Percentiles rank a stretch among this genome's conserved stretches.
Conservation (phyloP, 768 basidiomycete genomes). For the Peribolospora kevripleyi region DNA sequence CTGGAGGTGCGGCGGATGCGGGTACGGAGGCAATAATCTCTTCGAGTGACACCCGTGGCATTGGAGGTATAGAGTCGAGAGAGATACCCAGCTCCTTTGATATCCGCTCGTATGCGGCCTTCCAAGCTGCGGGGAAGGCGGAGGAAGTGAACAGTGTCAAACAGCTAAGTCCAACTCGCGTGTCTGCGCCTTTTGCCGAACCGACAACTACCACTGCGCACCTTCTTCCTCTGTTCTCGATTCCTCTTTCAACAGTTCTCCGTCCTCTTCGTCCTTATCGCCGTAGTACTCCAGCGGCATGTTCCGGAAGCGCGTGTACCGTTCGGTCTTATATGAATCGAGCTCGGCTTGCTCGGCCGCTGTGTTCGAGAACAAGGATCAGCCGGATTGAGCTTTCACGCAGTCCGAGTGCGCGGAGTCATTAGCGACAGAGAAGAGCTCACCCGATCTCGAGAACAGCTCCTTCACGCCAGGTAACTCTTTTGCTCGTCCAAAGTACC, state of each 20-base stretch:
- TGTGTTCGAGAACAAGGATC: background rate
- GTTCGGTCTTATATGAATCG: slow-evolving; percentile 27
- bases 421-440: slow-evolving; percentile 10
- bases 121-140: slow-evolving; percentile 1
- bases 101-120: slow-evolving; percentile 2
- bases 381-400: background rate
- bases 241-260: slow-evolving; percentile 46
- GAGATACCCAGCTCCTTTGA: too few species aligned
- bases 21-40: too few species aligned
- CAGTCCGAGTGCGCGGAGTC: background rate
- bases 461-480: slow-evolving; percentile 87
- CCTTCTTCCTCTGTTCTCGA: slow-evolving; percentile 45
- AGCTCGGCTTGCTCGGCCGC: slow-evolving; percentile 46
- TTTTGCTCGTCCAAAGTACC: slow-evolving; percentile 91
- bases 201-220: slow-evolving; percentile 19
- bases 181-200: background rate
- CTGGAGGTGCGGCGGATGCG: too few species aligned
- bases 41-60: too few species aligned
- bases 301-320: slow-evolving; percentile 69
- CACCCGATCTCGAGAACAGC: slow-evolving; percentile 66
- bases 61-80: too few species aligned
- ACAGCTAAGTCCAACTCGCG: background rate
- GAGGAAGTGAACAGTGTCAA: background rate
- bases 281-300: slow-evolving; percentile 78
- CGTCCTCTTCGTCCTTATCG: slow-evolving; percentile 55